Evolutionary conservation across 192 early-diverging fungal genomes (phyloP).

Genomic region (Coemansia sp.): DNA sequence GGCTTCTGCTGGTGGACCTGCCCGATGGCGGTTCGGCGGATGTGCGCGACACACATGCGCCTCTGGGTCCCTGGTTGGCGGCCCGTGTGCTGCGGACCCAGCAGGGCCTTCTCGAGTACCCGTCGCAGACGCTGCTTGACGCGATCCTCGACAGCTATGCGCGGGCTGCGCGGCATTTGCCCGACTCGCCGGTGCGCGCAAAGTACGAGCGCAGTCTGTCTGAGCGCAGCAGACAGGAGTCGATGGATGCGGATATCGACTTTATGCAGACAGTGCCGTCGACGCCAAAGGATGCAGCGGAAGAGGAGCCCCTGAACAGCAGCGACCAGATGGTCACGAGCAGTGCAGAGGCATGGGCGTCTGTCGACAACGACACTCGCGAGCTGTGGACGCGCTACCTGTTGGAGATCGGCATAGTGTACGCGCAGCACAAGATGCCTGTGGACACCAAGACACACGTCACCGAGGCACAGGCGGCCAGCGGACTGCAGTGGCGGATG

Average conservation of each 20-base stretch:
- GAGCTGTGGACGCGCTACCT: slow-evolving; percentile 60
- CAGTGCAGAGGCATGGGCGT: slow-evolving; percentile 8
- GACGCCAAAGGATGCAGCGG: not conserved
- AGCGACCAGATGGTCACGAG: slow-evolving; percentile 1
- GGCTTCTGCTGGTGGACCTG: slow-evolving; percentile 61
- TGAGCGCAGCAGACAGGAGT: not conserved
- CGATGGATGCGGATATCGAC: not conserved
- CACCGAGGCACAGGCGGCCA: slow-evolving; percentile 69
- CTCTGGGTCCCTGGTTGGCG: slow-evolving; percentile 69
- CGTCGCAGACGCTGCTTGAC: slow-evolving; percentile 58
- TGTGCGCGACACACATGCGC: slow-evolving; percentile 11
- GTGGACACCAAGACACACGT: slow-evolving; percentile 62
- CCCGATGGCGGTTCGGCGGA: slow-evolving; percentile 8
- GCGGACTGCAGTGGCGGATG: slow-evolving; percentile 79
- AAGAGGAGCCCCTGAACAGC: not conserved
- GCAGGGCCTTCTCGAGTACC: slow-evolving; percentile 56
- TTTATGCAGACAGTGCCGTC: no score
- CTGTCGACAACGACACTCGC: slow-evolving; percentile 11
- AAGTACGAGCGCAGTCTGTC: not conserved
- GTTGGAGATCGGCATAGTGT: slow-evolving; percentile 75
- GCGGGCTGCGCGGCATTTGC: slow-evolving; percentile 2
- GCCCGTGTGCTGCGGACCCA: slow-evolving; percentile 69
- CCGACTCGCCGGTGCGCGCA: slow-evolving; percentile 15
- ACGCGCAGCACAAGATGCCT: slow-evolving; percentile 74
- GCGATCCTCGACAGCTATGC: slow-evolving; percentile 26